Base-by-base conservation (phyloP, 257 asterid genomes). In the Rauvolfia tetraphylla region DNA sequence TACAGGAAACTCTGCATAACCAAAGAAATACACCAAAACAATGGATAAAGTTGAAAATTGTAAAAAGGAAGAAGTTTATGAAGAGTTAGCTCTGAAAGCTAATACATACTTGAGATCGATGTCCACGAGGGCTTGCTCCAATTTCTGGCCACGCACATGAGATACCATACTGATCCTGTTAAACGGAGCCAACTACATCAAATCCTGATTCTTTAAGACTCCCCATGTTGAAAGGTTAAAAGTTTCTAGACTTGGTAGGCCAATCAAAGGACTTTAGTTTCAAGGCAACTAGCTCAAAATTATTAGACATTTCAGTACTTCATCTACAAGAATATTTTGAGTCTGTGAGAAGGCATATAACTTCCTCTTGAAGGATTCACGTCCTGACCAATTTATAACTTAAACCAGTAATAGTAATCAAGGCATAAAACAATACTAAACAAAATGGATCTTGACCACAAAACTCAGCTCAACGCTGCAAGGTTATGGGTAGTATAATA, bases 81-180 rank as follows among this genome's bases (percentile, higher is more conserved):
- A 34, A 8, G 11, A 63, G 42, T 25, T 63, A 66, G 14, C 20
- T 66, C 29, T 7, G 71, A 39, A 36, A 66, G 71, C 29, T 18
- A 63, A 36, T 66, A 80, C 92, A 73, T 89, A 95, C 99, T 79
- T 90, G 90, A 82, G 82, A 86, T 85, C 96, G 87, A 77, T 90
- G 92, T 79, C 77, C 86, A 14, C 88, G 94, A 67, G 92, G 94
- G 76, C 93, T 93, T 82, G 80, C 84, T 79, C 91, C 91, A 79
- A 83, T 89, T 81, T 85, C 92, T 77, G 82, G 82, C 84, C 81
- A 78, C 59, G 85, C 82, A 81, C 88, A 87, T 78, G 92, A 80
- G 80, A 82, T 79, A 78, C 94, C 96, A 82, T 76, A 86, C 58
- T 86, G 82, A 27, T 87, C 98, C 99, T 95, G 91, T 33, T 44